Evolutionary conservation across 2,329 filamentous ascomycete species (phyloP).

Genomic region (Neofusicoccum parvum): DNA sequence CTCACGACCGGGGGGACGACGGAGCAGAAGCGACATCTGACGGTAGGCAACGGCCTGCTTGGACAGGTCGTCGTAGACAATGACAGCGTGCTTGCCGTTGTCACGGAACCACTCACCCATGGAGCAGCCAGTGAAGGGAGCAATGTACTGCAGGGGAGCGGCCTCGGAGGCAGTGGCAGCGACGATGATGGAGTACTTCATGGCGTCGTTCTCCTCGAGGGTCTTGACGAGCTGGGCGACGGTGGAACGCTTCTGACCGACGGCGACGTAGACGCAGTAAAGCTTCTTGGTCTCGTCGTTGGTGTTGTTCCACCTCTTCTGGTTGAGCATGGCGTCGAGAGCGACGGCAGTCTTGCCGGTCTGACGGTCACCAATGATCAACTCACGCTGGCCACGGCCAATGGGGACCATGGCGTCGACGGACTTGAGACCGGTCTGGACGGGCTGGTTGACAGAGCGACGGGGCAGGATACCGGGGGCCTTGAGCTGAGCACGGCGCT

Average conservation of each 20-base stretch:
- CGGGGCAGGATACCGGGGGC: constrained; percentile 97
- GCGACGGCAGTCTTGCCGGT: constrained; percentile 99
- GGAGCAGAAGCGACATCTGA: constrained; percentile 97
- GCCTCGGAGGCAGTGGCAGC: constrained; percentile 98
- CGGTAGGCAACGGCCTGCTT: constrained; percentile 98
- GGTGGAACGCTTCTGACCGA: constrained; percentile 99
- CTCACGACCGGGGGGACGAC: constrained; percentile 98
- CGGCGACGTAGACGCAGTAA: constrained; percentile 98
- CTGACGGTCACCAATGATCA: constrained; percentile 99
- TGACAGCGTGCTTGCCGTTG: constrained; percentile 81
- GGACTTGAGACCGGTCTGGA: constrained; percentile 99
- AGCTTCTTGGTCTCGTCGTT: constrained; percentile 96
- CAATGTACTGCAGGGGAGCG: constrained; percentile 89
- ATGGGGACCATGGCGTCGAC: constrained; percentile 99
- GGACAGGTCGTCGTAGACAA: constrained; percentile 93
- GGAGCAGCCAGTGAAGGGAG: constrained; percentile 79
- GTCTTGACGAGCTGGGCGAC: constrained; percentile 99
- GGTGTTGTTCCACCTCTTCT: constrained; percentile 93
- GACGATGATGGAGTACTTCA: constrained; percentile 95
- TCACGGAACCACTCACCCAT: constrained; percentile 78
- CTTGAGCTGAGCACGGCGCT: constrained; percentile 97
- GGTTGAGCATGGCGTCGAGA: constrained; percentile 97
- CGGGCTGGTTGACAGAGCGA: constrained; percentile 95
- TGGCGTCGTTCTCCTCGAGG: constrained; percentile 98
- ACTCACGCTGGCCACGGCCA: constrained; percentile 99